A percentile compares a stretch with the other conserved stretches of the same genome.
phyloP scores from a whole-genome alignment of 306 rosid species.

The apple (Malus domestica) region ASM211411v1 NC_041801.1:923001-923500 shows the following conservation, averaged over 20 bases:
- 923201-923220: too few species aligned
- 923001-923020: not conserved
- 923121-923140: not conserved
- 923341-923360: not conserved
- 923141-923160: too few species aligned
- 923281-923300: not conserved
- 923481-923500: not conserved
- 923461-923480: not conserved
- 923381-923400: not conserved
- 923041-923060: too few species aligned
- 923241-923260: not conserved
- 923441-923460: not conserved
- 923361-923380: not conserved
- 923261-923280: too few species aligned
- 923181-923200: too few species aligned
- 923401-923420: too few species aligned
- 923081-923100: not conserved
- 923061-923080: not conserved
- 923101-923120: not conserved
- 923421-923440: not conserved
- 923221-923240: too few species aligned
- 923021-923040: not conserved
- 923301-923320: not conserved
- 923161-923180: too few species aligned
- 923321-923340: not conserved